These are phyloP conservation scores for Pseudopyrenochaeta lycopersici DNA, from an alignment of 2,329 filamentous ascomycete genomes.

Conservation along the genomic window DNA sequence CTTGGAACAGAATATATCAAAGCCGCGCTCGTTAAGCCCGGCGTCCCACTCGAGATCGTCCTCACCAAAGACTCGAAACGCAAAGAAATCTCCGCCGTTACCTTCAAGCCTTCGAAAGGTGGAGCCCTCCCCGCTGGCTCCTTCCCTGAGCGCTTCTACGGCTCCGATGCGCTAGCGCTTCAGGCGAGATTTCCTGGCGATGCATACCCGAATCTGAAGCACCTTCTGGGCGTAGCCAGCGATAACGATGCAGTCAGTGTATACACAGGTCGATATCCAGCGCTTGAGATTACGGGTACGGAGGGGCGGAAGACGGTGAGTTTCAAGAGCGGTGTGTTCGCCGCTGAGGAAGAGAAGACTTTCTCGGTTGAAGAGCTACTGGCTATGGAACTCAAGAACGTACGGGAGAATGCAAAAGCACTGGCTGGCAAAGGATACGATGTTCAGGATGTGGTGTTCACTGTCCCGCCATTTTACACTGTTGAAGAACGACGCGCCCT, in stretches of 20 bases:
- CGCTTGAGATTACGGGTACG: constrained; percentile 71
- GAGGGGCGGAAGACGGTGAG: constrained; percentile 72
- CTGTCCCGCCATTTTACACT: constrained; percentile 89
- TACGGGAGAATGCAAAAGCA: constrained; percentile 86
- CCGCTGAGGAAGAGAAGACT: constrained; percentile 66
- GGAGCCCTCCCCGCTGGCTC: constrained; percentile 63
- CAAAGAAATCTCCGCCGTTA: constrained; percentile 90
- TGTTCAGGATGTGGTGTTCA: constrained; percentile 86
- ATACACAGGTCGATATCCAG: constrained; percentile 81
- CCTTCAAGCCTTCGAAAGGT: constrained; percentile 85
- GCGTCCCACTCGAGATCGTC: constrained; percentile 96
- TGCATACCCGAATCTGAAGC: constrained; percentile 93
- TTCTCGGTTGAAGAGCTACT: constrained; percentile 90
- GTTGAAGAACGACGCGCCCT: constrained; percentile 88
- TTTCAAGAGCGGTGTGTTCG: constrained; percentile 82
- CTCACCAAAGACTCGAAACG: constrained; percentile 97
- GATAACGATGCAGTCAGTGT: constrained; percentile 69
- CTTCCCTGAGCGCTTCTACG: constrained; percentile 91
- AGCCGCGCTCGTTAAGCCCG: constrained; percentile 93
- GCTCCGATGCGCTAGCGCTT: constrained; percentile 88
- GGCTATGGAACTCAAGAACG: constrained; percentile 94
- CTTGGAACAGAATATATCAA: constrained; percentile 98
- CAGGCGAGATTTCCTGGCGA: constrained; percentile 89
- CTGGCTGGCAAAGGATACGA: constrained; percentile 78
- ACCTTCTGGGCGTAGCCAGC: constrained; percentile 76